Base-by-base conservation (phyloP, 768 basidiomycete genomes). In the Calvatia gigantea region DNA sequence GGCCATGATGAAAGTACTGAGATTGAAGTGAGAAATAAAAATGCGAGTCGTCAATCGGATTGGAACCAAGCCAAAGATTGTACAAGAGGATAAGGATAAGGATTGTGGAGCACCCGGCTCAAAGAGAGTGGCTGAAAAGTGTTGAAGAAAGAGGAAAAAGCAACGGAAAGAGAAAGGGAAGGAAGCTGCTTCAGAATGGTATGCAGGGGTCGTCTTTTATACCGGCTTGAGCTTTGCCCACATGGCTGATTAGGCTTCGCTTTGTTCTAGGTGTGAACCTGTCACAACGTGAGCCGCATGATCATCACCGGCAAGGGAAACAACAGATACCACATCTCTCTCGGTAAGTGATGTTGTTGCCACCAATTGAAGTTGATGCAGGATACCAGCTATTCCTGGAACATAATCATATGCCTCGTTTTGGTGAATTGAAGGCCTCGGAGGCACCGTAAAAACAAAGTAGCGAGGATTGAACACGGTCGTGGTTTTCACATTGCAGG, bases 71-170 rank as follows among this genome's bases (percentile, higher is more conserved):
- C 15, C 21, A 56, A 25, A 45, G 27, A 44, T 17, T 37, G 50
- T 41, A 54, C 14, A 31, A 56, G 43, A 21, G 37, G 46, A 44
- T 42, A 12, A 51, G 49, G 54, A 61, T 31, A 12, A 51, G 49
- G 54, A 61, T 31, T 46, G 31, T 23, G 42, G 51, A 68, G 69
- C 69, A 65, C 70, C 65, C 28, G 72, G 69, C 70, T 70, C 62
- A 48, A 53, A 55, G 15, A 11, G 27, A 46, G 15, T 45, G 37
- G 48, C 49, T 31, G 33, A 60, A 56, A 56, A 58, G 44, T 59
- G 58, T 19, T 15, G 25, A 33, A 38, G 39, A 45, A 57, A 51
- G 51, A n/a, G n/a, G n/a, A 42, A 43, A 51, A 39, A 33, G 46
- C 54, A 53, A 42, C 19, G 32, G 46, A 42, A 29, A 35, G 51